Conservation (phyloP, 768 basidiomycete species). For the Naematelia encephala region DNA sequence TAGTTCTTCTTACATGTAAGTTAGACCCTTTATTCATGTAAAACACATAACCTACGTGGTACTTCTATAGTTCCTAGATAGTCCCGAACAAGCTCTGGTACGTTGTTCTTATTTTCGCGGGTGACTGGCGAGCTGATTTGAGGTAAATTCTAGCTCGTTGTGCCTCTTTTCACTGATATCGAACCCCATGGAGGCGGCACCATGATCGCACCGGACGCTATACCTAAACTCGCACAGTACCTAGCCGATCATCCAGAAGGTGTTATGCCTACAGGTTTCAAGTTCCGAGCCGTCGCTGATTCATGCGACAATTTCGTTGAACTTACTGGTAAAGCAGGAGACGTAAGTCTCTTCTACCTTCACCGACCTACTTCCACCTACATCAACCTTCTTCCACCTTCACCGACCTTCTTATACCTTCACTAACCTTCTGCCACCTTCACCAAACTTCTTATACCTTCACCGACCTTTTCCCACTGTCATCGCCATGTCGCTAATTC, state of each 20-base stretch:
- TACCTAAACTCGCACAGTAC: constrained; percentile 42
- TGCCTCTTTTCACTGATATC: constrained; percentile 63
- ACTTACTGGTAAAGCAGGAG: constrained; percentile 61
- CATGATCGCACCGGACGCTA: constrained; percentile 61
- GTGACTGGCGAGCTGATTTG: background rate
- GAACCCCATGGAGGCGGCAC: constrained; percentile 60
- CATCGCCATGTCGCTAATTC: too few species aligned
- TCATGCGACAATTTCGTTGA: constrained; percentile 31
- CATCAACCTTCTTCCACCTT: too few species aligned
- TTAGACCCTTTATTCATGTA: constrained; percentile 1
- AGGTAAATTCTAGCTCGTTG: constrained; percentile 54
- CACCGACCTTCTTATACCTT: too few species aligned
- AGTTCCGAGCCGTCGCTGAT: constrained; percentile 53
- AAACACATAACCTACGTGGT: background rate
- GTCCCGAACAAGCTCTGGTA: constrained; percentile 61
- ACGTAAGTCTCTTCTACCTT: too few species aligned
- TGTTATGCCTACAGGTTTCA: constrained; percentile 50
- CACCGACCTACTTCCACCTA: background rate
- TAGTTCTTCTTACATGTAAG: constrained; percentile 7
- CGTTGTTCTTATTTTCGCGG: background rate
- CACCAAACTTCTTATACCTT: too few species aligned
- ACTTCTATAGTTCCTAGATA: constrained; percentile 57
- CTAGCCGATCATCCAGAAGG: constrained; percentile 33
- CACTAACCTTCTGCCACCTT: too few species aligned
- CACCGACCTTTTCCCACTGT: too few species aligned